Evolutionary conservation across 2,329 filamentous ascomycete genomes (phyloP), one percentile per base, ranked within the genome.

Genomic region (Exserohilum rostratum): DNA sequence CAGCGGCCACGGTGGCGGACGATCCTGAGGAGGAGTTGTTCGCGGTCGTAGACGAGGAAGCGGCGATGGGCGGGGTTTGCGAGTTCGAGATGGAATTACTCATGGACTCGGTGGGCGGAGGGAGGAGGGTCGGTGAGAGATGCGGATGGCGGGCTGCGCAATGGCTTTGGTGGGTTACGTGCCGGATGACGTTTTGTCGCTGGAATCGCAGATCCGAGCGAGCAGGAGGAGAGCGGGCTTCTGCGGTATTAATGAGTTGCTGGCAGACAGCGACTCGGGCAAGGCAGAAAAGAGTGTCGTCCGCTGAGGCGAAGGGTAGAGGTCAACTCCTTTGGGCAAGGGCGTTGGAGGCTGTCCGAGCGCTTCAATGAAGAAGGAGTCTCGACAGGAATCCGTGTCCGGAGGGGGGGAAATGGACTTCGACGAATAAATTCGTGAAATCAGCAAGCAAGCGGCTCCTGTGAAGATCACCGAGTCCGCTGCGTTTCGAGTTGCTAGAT

Each of bases 81-180:
- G 79, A 78, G 74, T 78, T 76, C 74, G 81, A 77, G 74, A 79
- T 78, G 76, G 82, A 82, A 81, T 83, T 85, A 78, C 80, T 86
- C 85, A 87, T 87, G 57, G 57, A 60, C 58, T 61, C 60, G 62
- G 57, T 60, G 53, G 55, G 37, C 54, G 53, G 49, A 53, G 54
- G 35, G 57, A 50, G 53, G 42, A 57, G 53, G 40, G 55, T 47
- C 54, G 31, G 27, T 40, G 31, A 17, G 27, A 30, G 35, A 37
- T 39, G 46, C 47, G 47, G 47, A 46, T 33, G 53, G 51, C 35
- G 55, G 61, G 54, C 46, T 53, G 60, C 48, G 52, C 58, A 61
- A 58, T 54, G 58, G 61, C 54, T 50, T 7, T 25, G 22, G 22
- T 50, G 38, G 15, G 47, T 15, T 51, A 48, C 15, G 22, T 34